These are phyloP conservation scores for Harringtonia aguacate DNA, from an alignment of 2,329 filamentous ascomycete species.

Conservation along the genomic window DNA sequence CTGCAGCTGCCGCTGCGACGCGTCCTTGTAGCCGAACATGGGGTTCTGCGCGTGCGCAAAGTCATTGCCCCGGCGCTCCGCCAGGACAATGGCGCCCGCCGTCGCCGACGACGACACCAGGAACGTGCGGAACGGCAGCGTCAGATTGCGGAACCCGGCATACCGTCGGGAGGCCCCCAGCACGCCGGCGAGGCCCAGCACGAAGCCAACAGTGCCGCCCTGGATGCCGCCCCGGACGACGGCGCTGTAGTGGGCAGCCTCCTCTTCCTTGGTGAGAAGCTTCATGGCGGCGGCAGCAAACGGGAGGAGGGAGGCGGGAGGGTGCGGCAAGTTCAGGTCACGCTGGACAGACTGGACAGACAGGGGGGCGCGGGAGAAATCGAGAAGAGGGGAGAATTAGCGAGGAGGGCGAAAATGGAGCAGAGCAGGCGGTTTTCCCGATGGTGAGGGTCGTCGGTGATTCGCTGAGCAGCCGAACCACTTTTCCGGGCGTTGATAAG, in stretches of 20 bases:
- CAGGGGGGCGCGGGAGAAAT: no score
- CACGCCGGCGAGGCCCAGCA: slow-evolving; percentile 57
- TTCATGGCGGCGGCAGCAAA: slow-evolving; percentile 57
- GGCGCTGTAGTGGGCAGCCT: slow-evolving; percentile 69
- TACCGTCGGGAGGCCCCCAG: slow-evolving; percentile 59
- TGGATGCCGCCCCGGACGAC: slow-evolving; percentile 71
- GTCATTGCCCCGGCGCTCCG: slow-evolving; percentile 55
- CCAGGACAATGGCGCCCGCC: slow-evolving; percentile 78
- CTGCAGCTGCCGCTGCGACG: slow-evolving; percentile 43
- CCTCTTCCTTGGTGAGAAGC: slow-evolving; percentile 89
- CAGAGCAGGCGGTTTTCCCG: no score
- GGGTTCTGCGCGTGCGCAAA: slow-evolving; percentile 65
- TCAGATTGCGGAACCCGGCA: slow-evolving; percentile 68
- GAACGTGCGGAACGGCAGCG: slow-evolving; percentile 84
- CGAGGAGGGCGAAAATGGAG: no score
- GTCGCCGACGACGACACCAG: slow-evolving; percentile 73
- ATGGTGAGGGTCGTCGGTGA: not conserved
- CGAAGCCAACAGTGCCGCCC: slow-evolving; percentile 60
- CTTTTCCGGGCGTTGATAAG: not conserved
- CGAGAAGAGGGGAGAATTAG: no score
- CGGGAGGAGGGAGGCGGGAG: not conserved
- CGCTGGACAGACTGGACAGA: no score
- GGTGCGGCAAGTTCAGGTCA: no score
- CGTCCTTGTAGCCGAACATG: slow-evolving; percentile 54
- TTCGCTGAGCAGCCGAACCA: not conserved